Evolutionary conservation across 331 rosid species (phyloP).

Genomic region (Ulmus americana): DNA sequence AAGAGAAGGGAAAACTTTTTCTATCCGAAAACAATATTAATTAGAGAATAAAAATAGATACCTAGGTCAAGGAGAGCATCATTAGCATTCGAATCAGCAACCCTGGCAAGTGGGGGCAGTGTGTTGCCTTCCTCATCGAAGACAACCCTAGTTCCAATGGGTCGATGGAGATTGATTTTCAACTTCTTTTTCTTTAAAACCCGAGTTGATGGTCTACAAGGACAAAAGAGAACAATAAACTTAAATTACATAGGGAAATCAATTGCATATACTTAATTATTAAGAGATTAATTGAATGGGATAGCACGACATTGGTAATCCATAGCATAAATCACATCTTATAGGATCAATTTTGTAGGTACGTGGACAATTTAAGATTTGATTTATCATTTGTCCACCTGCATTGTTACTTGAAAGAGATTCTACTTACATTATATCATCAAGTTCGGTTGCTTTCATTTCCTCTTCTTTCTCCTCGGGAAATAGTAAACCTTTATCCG

Average conservation of each 20-base stretch:
- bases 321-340: not conserved
- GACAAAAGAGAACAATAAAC: slow-evolving; percentile 7
- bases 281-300: not conserved
- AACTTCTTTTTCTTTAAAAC: slow-evolving; percentile 77
- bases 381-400: not conserved
- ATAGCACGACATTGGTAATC: not conserved
- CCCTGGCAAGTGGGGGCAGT: slow-evolving; percentile 66
- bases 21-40: not conserved
- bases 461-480: slow-evolving; percentile 32
- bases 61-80: slow-evolving; percentile 56
- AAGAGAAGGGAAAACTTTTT: too few species aligned
- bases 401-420: not conserved
- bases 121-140: slow-evolving; percentile 81
- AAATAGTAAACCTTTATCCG: slow-evolving; percentile 34
- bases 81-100: slow-evolving; percentile 48
- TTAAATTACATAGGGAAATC: not conserved
- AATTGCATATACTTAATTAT: not conserved
- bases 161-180: slow-evolving; percentile 72
- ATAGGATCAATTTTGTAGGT: not conserved
- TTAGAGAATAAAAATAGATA: slow-evolving; percentile 10
- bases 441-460: slow-evolving; percentile 31
- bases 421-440: slow-evolving; percentile 38
- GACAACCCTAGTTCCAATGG: slow-evolving; percentile 67
- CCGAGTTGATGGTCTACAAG: slow-evolving; percentile 45
- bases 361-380: not conserved